Evolutionary conservation across 169 alveolate genomes (phyloP), one percentile per base, ranked within the genome.

Genomic region (Ichthyophthirius multifiliis): DNA sequence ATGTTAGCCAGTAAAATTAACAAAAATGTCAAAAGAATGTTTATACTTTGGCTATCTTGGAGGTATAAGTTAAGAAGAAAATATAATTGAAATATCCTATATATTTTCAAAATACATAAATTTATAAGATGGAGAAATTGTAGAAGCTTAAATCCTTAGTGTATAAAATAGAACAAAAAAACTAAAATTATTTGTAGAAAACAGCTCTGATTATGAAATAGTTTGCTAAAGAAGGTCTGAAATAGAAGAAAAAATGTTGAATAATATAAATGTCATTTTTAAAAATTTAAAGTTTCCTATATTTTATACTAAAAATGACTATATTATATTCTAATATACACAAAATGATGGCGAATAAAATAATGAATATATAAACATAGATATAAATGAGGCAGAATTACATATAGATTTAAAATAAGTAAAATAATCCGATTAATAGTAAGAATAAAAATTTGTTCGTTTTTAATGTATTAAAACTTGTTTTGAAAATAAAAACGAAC

Each of bases 151-250:
- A 18, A 77, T 84, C 23, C 83, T 77, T 37, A 74, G 82, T 20
- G 44, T 48, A 16, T 47, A 46, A 20, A 71, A 55, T 41, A 74
- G 73, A 39, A 71, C 76, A 12, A 76, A 75, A 30, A 76, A n/a
- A 32, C 30, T 86, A 16, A 89, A 86, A 37, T 46, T 86, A 6
- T 87, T 82, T 46, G 89, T 87, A 0, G 4, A 74, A 20, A 82
- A 87, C 6, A 86, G 83, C 10, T 85, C 81, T 43, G 88, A 86
- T 31, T 86, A 75, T 39, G 92, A 86, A 27, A 64, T 86, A 9
- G 83, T 86, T 6, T 71, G 76, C 75, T 64, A 67, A 37, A 81
- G 64, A 39, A 27, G 77, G 15, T 88, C 75, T 62, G 71, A 47
- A 16, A 45, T 86, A 15, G 92, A 86, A 48, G 74, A 47, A 15